These are phyloP conservation scores for Naematelia encephala DNA, from an alignment of 768 basidiomycete genomes.

Conservation along the genomic window DNA sequence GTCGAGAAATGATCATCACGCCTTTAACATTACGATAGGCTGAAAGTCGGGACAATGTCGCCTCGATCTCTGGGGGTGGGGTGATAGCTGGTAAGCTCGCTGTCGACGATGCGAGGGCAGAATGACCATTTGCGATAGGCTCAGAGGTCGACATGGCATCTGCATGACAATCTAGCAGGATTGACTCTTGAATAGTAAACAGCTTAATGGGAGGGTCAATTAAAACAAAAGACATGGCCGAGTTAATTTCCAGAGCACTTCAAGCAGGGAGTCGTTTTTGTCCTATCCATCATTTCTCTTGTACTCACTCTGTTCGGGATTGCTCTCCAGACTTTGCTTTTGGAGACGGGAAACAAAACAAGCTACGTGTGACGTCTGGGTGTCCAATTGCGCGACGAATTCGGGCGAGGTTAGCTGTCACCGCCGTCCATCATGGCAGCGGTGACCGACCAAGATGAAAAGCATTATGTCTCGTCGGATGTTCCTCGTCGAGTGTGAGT, in stretches of 20 bases:
- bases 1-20: constrained; percentile 73
- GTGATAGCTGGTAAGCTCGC: constrained; percentile 4
- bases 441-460: constrained; percentile 39
- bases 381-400: too few species aligned
- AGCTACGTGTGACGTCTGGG: too few species aligned
- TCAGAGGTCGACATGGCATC: not conserved
- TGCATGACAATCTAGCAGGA: not conserved
- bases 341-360: too few species aligned
- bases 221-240: not conserved
- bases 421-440: not conserved
- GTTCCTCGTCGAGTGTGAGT: constrained; percentile 51
- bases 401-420: not conserved
- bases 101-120: not conserved
- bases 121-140: not conserved
- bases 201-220: not conserved
- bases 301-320: too few species aligned
- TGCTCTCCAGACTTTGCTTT: too few species aligned
- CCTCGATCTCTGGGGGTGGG: constrained; percentile 77
- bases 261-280: too few species aligned
- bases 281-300: too few species aligned
- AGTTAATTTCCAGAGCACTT: not conserved
- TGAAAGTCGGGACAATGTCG: constrained; percentile 69
- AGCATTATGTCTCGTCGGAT: constrained; percentile 50
- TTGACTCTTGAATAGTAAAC: not conserved
- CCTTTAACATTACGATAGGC: constrained; percentile 81